A percentile compares a stretch with the other conserved stretches of the same genome.
Conservation (phyloP, 2,329 filamentous ascomycete species). For the Beauveria caledonica region DNA sequence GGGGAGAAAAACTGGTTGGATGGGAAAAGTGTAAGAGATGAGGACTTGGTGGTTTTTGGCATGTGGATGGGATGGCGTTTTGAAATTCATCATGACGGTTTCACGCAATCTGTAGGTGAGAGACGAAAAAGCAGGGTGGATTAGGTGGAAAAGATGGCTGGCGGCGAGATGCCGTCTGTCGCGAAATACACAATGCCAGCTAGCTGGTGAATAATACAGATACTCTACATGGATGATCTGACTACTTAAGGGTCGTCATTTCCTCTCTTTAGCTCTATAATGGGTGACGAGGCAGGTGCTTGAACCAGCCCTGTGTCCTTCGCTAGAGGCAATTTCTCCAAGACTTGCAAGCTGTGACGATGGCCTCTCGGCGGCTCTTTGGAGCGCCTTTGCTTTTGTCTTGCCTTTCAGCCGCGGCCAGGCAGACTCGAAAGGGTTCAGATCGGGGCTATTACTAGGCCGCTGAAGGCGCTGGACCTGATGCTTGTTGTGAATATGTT, state of each 20-base stretch:
- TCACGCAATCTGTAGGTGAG: neutral
- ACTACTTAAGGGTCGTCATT: neutral
- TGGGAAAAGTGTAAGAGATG: neutral
- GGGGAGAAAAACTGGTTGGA: neutral
- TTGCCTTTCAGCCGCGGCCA: too few species aligned
- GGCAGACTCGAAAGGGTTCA: too few species aligned
- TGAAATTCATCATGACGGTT: conserved; percentile 6
- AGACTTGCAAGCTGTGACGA: too few species aligned
- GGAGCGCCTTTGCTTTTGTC: too few species aligned
- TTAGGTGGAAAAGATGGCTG: neutral
- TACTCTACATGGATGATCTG: neutral
- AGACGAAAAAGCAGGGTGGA: neutral
- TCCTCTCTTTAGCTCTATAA: too few species aligned
- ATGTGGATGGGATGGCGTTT: conserved; percentile 7
- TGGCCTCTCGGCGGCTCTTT: too few species aligned
- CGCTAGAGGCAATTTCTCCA: too few species aligned
- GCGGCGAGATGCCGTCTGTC: neutral
- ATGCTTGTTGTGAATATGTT: too few species aligned
- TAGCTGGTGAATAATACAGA: conserved; percentile 1
- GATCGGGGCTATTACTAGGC: too few species aligned
- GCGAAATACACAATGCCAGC: neutral
- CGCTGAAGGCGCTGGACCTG: too few species aligned
- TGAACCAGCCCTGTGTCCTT: too few species aligned
- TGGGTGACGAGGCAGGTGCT: too few species aligned
- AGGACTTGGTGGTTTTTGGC: neutral